phyloP scores from a whole-genome alignment of 2,329 filamentous ascomycete genomes.

The Colletotrichum eleusines region DNA sequence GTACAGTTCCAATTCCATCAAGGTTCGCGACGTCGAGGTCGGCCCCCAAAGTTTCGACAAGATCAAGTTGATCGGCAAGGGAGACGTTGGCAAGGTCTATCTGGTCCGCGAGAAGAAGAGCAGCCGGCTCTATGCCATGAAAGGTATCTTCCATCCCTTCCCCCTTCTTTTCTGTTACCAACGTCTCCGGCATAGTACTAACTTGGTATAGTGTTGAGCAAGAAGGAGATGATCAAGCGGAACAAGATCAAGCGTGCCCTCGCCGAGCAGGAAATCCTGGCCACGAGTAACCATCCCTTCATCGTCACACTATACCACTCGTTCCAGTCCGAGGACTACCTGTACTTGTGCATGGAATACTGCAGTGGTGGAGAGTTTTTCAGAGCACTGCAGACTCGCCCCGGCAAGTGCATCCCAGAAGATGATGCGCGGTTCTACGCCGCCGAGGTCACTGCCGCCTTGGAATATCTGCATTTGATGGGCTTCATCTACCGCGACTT shows the following conservation, averaged over 20 bases:
- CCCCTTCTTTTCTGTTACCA: neutral
- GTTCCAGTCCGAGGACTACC: constrained; percentile 98
- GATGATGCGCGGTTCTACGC: constrained; percentile 98
- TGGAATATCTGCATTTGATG: constrained; percentile 98
- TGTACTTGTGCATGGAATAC: constrained; percentile 99
- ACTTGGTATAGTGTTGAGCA: constrained; percentile 83
- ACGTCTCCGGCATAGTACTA: constrained; percentile 47
- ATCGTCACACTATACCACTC: constrained; percentile 99
- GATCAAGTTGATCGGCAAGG: constrained; percentile 99
- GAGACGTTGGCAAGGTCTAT: constrained; percentile 98
- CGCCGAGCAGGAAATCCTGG: constrained; percentile 97
- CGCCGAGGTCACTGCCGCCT: constrained; percentile 93
- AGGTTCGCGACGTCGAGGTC: constrained; percentile 96
- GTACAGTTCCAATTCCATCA: constrained; percentile 99
- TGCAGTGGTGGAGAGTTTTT: constrained; percentile 99
- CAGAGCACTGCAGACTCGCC: constrained; percentile 92
- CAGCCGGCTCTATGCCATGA: constrained; percentile 95
- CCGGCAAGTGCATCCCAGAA: constrained; percentile 96
- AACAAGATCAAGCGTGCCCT: constrained; percentile 99
- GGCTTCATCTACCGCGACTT: constrained; percentile 98
- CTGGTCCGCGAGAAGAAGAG: constrained; percentile 98
- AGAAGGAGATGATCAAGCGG: constrained; percentile 99
- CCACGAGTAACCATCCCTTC: constrained; percentile 98
- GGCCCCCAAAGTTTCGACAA: constrained; percentile 97
- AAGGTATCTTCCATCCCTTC: constrained; percentile 75